phyloP scores from a whole-genome alignment of 257 asterid species.

The Nicotiana obtusifolia region DNA sequence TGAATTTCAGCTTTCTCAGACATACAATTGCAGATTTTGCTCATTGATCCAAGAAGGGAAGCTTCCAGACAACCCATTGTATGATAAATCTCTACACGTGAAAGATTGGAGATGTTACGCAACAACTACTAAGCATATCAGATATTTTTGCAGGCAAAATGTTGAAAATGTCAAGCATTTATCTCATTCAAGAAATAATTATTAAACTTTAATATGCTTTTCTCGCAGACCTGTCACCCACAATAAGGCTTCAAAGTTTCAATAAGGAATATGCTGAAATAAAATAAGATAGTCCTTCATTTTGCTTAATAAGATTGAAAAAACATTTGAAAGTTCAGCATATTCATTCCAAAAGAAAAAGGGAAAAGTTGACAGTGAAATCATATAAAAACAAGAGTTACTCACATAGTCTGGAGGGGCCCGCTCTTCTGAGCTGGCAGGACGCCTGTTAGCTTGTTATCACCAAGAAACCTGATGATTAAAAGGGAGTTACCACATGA shows the following conservation, averaged over 20 bases:
- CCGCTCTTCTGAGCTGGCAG: conserved; percentile 45
- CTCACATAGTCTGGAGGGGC: conserved; percentile 53
- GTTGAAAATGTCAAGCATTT: background rate
- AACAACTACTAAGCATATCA: background rate
- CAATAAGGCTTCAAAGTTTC: background rate
- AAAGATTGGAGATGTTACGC: background rate
- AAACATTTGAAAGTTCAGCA: background rate
- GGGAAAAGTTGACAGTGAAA: background rate
- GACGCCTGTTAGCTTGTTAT: conserved; percentile 53
- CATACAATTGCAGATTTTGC: conserved; percentile 47
- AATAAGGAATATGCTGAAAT: background rate
- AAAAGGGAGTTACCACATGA: background rate
- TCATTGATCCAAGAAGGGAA: conserved; percentile 63
- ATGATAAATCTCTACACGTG: conserved; percentile 58
- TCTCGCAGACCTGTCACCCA: no score
- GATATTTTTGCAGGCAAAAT: background rate
- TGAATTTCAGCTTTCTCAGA: conserved; percentile 10
- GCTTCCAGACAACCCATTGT: conserved; percentile 66
- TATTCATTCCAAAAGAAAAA: background rate
- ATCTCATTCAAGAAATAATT: no score
- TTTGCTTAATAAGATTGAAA: background rate
- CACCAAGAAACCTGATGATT: conserved; percentile 74
- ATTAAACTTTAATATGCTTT: no score
- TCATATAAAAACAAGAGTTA: background rate
- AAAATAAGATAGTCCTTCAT: background rate